Evolutionary conservation across 2,329 filamentous ascomycete species (phyloP), one percentile per base, ranked within the genome.

Genomic region (Curvularia lunata): DNA sequence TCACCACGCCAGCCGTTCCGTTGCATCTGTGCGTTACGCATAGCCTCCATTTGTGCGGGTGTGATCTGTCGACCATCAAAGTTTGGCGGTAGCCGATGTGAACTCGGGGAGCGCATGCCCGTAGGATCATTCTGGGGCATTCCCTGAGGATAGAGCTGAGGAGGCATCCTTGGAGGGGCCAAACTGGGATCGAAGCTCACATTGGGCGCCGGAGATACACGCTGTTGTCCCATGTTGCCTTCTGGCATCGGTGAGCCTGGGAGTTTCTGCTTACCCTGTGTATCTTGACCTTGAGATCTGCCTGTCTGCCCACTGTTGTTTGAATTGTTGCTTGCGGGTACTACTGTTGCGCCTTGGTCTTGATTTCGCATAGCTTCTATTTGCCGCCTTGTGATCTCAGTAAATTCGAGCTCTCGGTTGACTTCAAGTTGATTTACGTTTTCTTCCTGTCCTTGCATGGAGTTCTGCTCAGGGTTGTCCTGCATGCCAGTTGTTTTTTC

Each of bases 171-270:
- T 10, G 76, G 78, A 27, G 81, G 81, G 71, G 85, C 85, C 67
- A 80, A 77, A 45, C 72, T 78, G n/a, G 74, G 75, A 61, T 83
- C 83, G 66, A 87, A 85, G 59, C 61, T 63, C 68, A 74, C 70
- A 77, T 84, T 84, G 5, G 85, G 83, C 41, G 82, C 83, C 32
- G 86, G 86, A 16, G 86, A 88, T 58, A 80, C 82, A 61, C 86
- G 82, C 56, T 83, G 76, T 82, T 85, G 68, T 83, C 85, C 58
- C 85, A 90, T 80, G 84, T 87, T 70, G 13, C 86, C 88, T 71
- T 91, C 90, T 2, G 88, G 88, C 61, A 90, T 82, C 8, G 87
- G 90, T 25, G 88, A 92, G 21, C 71, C 72, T 13, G 89, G 88
- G 63, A 91, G 86, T 54, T 84, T 86, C 37, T 84, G 84, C 56